phyloP scores from a whole-genome alignment of 2,329 filamentous ascomycete genomes.

The Trichoderma sp. region DNA sequence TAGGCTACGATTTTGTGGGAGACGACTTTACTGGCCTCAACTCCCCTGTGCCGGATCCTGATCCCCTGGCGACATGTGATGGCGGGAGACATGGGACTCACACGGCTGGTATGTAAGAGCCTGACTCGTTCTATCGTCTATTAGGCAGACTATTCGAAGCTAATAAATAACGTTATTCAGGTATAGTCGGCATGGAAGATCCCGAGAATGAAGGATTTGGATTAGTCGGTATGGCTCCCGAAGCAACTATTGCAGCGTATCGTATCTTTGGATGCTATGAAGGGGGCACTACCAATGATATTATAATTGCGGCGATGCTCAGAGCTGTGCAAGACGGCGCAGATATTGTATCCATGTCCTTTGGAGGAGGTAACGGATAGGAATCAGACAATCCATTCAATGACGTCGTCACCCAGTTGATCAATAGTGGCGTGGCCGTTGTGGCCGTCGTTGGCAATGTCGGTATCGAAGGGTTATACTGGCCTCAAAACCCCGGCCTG shows the following conservation, averaged over 20 bases:
- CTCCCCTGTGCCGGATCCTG: constrained; percentile 30
- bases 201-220: constrained; percentile 40
- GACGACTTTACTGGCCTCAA: constrained; percentile 31
- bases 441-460: constrained; percentile 37
- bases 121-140: background rate
- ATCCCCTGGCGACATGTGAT: constrained; percentile 32
- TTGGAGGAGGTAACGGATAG: constrained; percentile 33
- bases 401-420: constrained; percentile 47
- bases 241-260: constrained; percentile 56
- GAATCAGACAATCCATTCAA: constrained; percentile 48
- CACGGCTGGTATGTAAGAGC: constrained; percentile 16
- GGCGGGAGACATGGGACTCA: constrained; percentile 35
- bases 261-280: constrained; percentile 57
- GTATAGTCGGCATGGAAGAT: constrained; percentile 42
- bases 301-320: constrained; percentile 58
- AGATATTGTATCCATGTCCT: constrained; percentile 37
- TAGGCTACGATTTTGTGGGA: constrained; percentile 36
- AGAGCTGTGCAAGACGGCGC: constrained; percentile 57
- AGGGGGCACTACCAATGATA: constrained; percentile 48
- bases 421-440: constrained; percentile 31
- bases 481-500: background rate
- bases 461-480: constrained; percentile 6
- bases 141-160: constrained; percentile 4
- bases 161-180: constrained; percentile 17
- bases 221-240: constrained; percentile 57